These are phyloP conservation scores for Murraya paniculata DNA, from an alignment of 345 rosid genomes.

Conservation along the genomic window DNA sequence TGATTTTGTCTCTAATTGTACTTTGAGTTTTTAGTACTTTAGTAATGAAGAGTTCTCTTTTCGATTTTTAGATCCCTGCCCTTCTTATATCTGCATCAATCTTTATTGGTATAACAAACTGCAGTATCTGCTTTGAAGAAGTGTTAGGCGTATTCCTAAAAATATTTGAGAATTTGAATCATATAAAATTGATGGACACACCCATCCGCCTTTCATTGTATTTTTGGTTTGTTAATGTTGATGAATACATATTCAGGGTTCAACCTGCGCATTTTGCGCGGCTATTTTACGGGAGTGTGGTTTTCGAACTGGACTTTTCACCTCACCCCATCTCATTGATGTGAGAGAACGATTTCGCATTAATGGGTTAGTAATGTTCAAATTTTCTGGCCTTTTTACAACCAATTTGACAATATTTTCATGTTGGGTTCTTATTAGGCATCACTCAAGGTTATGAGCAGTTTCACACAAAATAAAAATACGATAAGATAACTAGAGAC, in stretches of 20 bases:
- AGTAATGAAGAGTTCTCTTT: background rate
- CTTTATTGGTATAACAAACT: background rate
- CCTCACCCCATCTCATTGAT: constrained; percentile 90
- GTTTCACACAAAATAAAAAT: background rate
- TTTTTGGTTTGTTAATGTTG: background rate
- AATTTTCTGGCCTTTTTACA: background rate
- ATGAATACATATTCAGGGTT: constrained; percentile 52
- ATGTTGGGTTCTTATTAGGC: background rate
- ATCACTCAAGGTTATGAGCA: background rate
- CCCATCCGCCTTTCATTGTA: background rate
- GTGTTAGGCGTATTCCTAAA: background rate
- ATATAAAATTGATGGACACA: background rate
- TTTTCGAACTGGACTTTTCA: constrained; percentile 78
- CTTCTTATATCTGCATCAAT: background rate
- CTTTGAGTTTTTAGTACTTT: background rate
- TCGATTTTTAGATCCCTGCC: background rate
- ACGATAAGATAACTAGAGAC: background rate
- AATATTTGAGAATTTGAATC: background rate
- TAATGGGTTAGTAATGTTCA: constrained; percentile 59
- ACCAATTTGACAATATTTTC: background rate
- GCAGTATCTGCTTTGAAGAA: background rate
- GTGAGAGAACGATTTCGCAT: constrained; percentile 85
- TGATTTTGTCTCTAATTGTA: no score
- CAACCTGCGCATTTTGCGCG: constrained; percentile 87
- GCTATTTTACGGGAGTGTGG: constrained; percentile 84